Evolutionary conservation across 1,139 yeast genomes (phyloP), one percentile per base, ranked within the genome.

Genomic region (Geotrichum aggregatum): DNA sequence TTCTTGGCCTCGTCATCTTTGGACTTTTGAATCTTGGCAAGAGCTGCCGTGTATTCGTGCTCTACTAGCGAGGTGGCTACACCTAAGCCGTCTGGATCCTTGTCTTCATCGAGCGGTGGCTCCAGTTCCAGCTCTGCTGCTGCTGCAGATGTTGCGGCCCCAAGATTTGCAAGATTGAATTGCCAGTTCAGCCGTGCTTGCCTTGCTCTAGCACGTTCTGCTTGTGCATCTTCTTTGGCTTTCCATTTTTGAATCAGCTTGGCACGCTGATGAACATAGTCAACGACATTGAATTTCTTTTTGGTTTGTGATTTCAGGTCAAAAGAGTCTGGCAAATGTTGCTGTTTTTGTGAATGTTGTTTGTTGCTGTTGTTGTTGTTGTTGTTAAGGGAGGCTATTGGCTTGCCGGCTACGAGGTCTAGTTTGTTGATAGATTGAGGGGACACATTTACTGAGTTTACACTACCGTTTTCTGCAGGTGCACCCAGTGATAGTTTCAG

Each of bases 391-490:
- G 26, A 22, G 16, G 49, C 49, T 40, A n/a, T 45, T 46, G 40
- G 49, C 52, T 35, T 47, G 45, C 46, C 35, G 36, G 47, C 18
- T 33, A 38, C 43, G 35, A 43, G 54, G 52, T 21, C 48, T 6
- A 24, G 5, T 24, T 24, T 24, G 14, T 16, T 16, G 19, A 26
- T 30, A 5, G 10, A 10, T 10, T 11, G 47, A 8, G 58, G 56
- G 28, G 54, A 55, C 35, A 30, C 57, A 54, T 45, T 56, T 57
- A 43, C 54, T 60, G 50, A 58, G 56, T 33, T 60, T 51, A 35
- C 54, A 39, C 14, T 38, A 22, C 35, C 28, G 42, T 30, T 22
- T 13, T 35, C 24, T n/a, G 43, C 22, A 3, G 28, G 18, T 6
- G 41, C 16, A 14, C 34, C 45, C 13, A 38, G 35, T 19, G 47